phyloP scores from a whole-genome alignment of 495 filamentous ascomycete species.

The Penicillium fimorum region DNA sequence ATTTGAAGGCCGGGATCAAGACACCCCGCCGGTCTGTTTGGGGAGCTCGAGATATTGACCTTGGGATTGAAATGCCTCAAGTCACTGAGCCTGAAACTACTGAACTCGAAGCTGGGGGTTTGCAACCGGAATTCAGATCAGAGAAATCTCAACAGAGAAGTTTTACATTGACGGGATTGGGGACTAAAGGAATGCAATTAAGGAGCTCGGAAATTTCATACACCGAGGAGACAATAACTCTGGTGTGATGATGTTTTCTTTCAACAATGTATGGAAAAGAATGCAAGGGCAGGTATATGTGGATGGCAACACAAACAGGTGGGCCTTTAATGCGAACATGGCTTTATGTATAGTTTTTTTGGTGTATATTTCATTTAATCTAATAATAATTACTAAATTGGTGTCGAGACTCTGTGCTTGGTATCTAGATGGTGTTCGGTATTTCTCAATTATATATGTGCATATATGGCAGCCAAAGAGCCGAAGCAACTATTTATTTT shows the following conservation, averaged over 20 bases:
- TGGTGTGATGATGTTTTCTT: not conserved
- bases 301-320: not conserved
- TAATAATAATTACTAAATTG: not conserved
- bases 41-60: slow-evolving; percentile 1
- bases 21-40: slow-evolving; percentile 12
- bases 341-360: not conserved
- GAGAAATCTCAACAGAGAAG: not conserved
- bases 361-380: not conserved
- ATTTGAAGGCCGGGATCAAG: slow-evolving; percentile 15
- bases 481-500: too few relatives aligned
- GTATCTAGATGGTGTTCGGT: too few relatives aligned
- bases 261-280: not conserved
- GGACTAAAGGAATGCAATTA: not conserved
- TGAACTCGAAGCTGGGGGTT: not conserved
- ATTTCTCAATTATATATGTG: not conserved
- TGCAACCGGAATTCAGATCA: not conserved
- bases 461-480: too few relatives aligned
- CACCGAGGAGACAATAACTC: not conserved
- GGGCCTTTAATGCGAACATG: not conserved
- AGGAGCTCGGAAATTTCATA: not conserved
- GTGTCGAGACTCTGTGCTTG: too few relatives aligned
- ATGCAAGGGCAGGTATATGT: not conserved
- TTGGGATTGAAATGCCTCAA: not conserved
- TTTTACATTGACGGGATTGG: not conserved
- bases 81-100: not conserved